Conservation (phyloP, 2,329 filamentous ascomycete genomes). For the Cordyceps cateniannulata region DNA sequence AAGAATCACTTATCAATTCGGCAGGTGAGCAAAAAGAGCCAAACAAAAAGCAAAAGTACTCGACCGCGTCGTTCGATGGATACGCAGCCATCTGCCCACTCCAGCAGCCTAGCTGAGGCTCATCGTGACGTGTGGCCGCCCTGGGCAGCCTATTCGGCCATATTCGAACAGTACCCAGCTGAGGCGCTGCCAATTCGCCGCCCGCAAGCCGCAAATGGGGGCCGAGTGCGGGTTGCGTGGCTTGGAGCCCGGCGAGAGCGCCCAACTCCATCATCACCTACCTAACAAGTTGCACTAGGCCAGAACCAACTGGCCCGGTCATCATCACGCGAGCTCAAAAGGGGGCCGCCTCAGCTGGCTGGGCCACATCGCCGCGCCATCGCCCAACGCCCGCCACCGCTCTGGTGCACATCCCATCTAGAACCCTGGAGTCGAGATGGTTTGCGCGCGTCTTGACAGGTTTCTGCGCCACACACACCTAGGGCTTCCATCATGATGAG, state of each 20-base stretch:
- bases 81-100: not conserved
- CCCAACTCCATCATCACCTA: too few relatives aligned
- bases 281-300: too few relatives aligned
- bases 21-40: too few relatives aligned
- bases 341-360: not conserved
- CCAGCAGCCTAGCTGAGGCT: not conserved
- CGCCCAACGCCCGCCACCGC: not conserved
- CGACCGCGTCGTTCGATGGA: not conserved
- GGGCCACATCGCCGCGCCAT: not conserved
- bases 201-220: not conserved
- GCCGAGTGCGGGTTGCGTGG: too few relatives aligned
- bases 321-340: not conserved
- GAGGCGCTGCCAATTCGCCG: not conserved
- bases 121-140: not conserved
- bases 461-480: too few relatives aligned
- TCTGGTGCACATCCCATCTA: not conserved
- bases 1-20: too few relatives aligned
- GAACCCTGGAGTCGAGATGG: not conserved
- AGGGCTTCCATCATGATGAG: too few relatives aligned
- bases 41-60: not conserved
- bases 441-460: too few relatives aligned
- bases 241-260: too few relatives aligned
- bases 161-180: not conserved
- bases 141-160: not conserved
- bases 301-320: too few relatives aligned